These are phyloP conservation scores for Buddleja alternifolia DNA, from an alignment of 257 asterid genomes.

Conservation along the genomic window DNA sequence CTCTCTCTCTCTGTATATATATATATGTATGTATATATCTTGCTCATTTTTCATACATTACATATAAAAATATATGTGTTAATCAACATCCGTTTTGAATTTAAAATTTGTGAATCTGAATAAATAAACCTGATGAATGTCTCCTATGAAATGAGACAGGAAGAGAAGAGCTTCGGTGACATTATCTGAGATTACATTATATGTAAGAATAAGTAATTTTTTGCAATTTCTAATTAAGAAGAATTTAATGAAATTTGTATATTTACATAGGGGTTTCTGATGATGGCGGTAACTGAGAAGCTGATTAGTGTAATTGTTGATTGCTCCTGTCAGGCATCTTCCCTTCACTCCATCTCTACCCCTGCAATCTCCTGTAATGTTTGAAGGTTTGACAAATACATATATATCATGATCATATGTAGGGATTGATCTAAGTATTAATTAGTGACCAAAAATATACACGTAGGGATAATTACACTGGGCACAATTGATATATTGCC, in stretches of 20 bases:
- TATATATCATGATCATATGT: no score
- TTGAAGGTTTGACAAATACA: no score
- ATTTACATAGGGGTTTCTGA: conserved; percentile 18
- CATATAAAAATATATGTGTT: no score
- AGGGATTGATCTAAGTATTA: no score
- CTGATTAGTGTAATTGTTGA: conserved; percentile 33
- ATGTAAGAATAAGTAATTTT: background rate
- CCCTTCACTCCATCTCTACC: conserved; percentile 19
- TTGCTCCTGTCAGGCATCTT: conserved; percentile 37
- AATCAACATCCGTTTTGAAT: no score
- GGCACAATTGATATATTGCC: no score
- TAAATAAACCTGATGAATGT: conserved; percentile 39
- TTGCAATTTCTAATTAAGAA: background rate
- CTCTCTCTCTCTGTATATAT: no score
- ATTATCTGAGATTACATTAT: conserved; percentile 28
- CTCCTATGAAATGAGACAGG: conserved; percentile 42
- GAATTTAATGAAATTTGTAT: background rate
- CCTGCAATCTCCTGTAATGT: conserved; percentile 34
- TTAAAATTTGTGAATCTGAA: no score
- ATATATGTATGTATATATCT: no score
- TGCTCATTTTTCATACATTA: no score
- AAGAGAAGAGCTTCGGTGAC: conserved; percentile 39
- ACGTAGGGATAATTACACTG: no score
- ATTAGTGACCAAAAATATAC: no score
- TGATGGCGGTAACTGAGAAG: conserved; percentile 9